Evolutionary conservation across 495 filamentous ascomycete species (phyloP).

Genomic region (Evansstolkia leycettana): DNA sequence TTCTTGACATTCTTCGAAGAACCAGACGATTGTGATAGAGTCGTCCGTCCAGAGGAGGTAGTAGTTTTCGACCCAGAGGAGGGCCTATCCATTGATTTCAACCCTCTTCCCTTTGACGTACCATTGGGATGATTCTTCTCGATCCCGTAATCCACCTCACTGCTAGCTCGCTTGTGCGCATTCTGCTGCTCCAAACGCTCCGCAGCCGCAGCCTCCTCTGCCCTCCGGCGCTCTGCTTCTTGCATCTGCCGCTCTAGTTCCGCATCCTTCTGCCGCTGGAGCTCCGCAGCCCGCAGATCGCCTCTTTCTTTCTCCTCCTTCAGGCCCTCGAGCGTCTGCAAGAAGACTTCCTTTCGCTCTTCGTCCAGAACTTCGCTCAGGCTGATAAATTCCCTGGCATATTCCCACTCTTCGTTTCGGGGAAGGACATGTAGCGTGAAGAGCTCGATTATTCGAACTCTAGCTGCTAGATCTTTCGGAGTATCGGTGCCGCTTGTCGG

Average conservation of each 20-base stretch:
- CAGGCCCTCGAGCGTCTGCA: constrained; percentile 51
- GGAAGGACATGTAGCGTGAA: constrained; percentile 89
- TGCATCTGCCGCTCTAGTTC: constrained; percentile 39
- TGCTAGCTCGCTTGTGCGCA: constrained; percentile 35
- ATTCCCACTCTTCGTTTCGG: constrained; percentile 88
- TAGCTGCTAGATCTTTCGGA: constrained; percentile 59
- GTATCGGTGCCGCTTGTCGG: constrained; percentile 53
- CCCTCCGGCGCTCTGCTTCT: constrained; percentile 45
- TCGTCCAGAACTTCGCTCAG: constrained; percentile 80
- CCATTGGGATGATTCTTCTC: constrained; percentile 30
- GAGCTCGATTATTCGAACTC: constrained; percentile 83
- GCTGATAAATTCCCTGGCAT: constrained; percentile 79
- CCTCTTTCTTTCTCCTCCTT: constrained; percentile 60
- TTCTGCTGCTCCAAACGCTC: constrained; percentile 32
- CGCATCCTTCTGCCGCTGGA: constrained; percentile 50
- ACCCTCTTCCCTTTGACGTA: constrained; percentile 19
- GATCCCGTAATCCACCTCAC: constrained; percentile 44
- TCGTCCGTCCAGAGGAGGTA: constrained; percentile 14
- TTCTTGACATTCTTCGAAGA: constrained; percentile 28
- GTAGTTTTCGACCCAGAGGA: constrained; percentile 15
- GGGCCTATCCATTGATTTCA: constrained; percentile 17
- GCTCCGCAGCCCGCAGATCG: constrained; percentile 52
- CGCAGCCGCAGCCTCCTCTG: constrained; percentile 43
- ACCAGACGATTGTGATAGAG: constrained; percentile 16
- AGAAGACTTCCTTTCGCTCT: constrained; percentile 74